A percentile compares a stretch with the other conserved stretches of the same genome.
Evolutionary conservation across 768 basidiomycete genomes (phyloP).

Genomic region (Mycena alexandri): DNA sequence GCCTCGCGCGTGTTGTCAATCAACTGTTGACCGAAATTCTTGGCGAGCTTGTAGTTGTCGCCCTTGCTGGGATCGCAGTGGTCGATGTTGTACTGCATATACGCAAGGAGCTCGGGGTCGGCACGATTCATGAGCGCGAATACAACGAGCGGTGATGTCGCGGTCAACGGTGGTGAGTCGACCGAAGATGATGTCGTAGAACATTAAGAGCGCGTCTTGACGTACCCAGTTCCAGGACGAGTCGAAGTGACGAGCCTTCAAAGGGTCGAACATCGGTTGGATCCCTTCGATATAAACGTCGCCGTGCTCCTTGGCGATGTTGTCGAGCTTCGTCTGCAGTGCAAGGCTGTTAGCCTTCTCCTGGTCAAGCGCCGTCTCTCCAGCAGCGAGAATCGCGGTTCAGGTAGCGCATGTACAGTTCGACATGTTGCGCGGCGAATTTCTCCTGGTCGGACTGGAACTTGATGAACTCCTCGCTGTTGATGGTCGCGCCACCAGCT

Average conservation of each 20-base stretch:
- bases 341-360: constrained; percentile 81
- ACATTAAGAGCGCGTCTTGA: constrained; percentile 96
- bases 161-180: constrained; percentile 94
- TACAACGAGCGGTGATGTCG: constrained; percentile 97
- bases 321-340: constrained; percentile 90
- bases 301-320: constrained; percentile 92
- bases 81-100: constrained; percentile 97
- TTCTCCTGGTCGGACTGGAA: constrained; percentile 95
- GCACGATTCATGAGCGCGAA: constrained; percentile 98
- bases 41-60: constrained; percentile 94
- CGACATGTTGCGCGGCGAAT: constrained; percentile 93
- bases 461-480: constrained; percentile 98
- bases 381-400: constrained; percentile 92
- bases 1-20: constrained; percentile 94
- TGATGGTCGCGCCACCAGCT: constrained; percentile 89
- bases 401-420: constrained; percentile 97
- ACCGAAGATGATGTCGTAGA: constrained; percentile 98
- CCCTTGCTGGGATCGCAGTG: constrained; percentile 84
- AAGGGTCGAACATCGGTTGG: constrained; percentile 92
- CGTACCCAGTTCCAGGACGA: constrained; percentile 99
- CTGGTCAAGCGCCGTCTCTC: constrained; percentile 89
- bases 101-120: constrained; percentile 89
- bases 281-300: constrained; percentile 95
- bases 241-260: constrained; percentile 98
- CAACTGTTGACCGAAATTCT: constrained; percentile 96